Evolutionary conservation across 345 rosid species (phyloP).

Genomic region (Cochlearia excelsa): DNA sequence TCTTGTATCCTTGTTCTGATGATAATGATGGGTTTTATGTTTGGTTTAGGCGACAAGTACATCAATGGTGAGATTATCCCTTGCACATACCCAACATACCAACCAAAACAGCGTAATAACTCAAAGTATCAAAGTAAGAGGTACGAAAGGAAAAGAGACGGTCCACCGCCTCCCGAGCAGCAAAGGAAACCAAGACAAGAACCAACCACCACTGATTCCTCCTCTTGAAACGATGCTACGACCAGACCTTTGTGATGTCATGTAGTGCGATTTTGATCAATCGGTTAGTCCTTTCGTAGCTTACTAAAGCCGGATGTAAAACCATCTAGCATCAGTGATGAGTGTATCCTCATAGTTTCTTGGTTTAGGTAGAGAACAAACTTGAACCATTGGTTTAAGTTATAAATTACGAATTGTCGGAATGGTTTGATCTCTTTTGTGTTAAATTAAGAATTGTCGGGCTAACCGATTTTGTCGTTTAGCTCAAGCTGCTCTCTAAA

Average conservation of each 20-base stretch:
- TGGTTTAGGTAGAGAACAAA: conserved; percentile 12
- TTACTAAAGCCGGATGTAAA: conserved; percentile 13
- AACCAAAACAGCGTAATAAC: conserved; percentile 69
- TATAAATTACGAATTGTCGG: not conserved
- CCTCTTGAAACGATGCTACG: conserved; percentile 35
- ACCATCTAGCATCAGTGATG: conserved; percentile 21
- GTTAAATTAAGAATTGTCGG: too few relatives aligned
- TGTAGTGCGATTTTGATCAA: conserved; percentile 26
- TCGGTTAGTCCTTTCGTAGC: conserved; percentile 27
- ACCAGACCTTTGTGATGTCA: not conserved
- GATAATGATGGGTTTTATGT: not conserved
- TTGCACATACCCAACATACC: conserved; percentile 87
- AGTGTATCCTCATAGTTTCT: conserved; percentile 6
- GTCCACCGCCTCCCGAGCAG: conserved; percentile 58
- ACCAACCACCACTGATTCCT: conserved; percentile 48
- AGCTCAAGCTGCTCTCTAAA: too few relatives aligned
- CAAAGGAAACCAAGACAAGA: conserved; percentile 59
- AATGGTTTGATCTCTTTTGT: not conserved
- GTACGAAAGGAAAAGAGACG: conserved; percentile 80
- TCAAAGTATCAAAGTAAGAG: conserved; percentile 59
- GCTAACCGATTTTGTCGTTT: too few relatives aligned
- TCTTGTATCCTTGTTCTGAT: conserved; percentile 3
- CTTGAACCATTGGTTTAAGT: conserved; percentile 13
- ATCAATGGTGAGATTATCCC: conserved; percentile 91
- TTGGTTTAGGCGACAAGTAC: conserved; percentile 74